Evolutionary conservation across 2,329 filamentous ascomycete genomes (phyloP).

Genomic region (Proliferodiscus dingleyae): DNA sequence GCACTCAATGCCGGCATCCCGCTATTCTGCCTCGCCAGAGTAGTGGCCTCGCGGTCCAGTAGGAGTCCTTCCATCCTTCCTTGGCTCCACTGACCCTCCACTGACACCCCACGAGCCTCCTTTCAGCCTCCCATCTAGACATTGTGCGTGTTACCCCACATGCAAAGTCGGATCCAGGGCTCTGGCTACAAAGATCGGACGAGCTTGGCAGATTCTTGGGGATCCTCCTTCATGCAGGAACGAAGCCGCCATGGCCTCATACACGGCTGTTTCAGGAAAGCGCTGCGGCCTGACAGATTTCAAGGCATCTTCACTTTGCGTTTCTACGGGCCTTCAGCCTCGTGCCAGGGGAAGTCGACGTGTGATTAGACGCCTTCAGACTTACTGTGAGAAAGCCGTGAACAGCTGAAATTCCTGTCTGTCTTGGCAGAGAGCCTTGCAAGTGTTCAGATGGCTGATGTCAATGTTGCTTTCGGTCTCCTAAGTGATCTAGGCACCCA

Average conservation of each 20-base stretch:
- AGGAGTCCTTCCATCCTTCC: no score
- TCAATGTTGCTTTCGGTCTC: not conserved
- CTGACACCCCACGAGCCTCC: not conserved
- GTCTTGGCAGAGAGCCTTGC: not conserved
- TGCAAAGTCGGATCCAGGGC: no score
- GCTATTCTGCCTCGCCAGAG: no score
- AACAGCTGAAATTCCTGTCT: not conserved
- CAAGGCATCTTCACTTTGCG: not conserved
- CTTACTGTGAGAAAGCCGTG: not conserved
- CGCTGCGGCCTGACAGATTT: not conserved
- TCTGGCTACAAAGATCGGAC: no score
- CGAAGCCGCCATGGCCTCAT: not conserved
- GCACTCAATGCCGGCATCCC: no score
- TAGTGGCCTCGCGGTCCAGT: no score
- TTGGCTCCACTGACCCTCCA: no score
- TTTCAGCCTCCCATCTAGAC: not conserved
- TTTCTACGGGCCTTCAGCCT: not conserved
- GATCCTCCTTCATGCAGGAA: conserved; percentile 1
- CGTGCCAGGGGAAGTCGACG: not conserved
- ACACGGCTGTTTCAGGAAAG: not conserved
- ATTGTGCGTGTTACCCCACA: no score
- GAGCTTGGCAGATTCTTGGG: not conserved
- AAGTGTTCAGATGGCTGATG: not conserved
- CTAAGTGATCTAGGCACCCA: not conserved
- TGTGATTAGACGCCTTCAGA: not conserved